Evolutionary conservation across 2,329 filamentous ascomycete genomes (phyloP).

Genomic region (Penicillium sp.): DNA sequence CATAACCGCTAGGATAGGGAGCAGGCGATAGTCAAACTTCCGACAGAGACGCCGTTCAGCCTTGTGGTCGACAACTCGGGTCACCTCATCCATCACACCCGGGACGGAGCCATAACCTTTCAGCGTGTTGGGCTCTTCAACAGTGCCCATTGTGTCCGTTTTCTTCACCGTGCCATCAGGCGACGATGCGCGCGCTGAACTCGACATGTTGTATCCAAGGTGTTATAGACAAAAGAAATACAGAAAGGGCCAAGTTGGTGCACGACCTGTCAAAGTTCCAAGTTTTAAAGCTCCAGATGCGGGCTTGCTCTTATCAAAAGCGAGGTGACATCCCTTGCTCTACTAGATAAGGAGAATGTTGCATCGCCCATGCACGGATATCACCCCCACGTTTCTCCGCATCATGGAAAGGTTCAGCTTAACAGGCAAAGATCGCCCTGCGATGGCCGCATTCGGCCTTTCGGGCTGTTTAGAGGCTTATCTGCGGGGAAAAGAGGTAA

Average conservation of each 20-base stretch:
- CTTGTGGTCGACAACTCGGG: constrained; percentile 43
- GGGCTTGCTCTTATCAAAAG: constrained; percentile 11
- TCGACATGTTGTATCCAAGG: constrained; percentile 5
- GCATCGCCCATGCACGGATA: constrained; percentile 15
- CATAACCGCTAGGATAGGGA: constrained; percentile 61
- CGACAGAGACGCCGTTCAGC: constrained; percentile 53
- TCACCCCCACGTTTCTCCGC: constrained; percentile 29
- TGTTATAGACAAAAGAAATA: not conserved
- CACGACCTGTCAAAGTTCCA: not conserved
- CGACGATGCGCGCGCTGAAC: constrained; percentile 5
- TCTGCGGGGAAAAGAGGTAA: not conserved
- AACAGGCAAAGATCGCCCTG: constrained; percentile 14
- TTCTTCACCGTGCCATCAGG: constrained; percentile 21
- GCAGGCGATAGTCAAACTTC: constrained; percentile 52
- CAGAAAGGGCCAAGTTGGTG: not conserved
- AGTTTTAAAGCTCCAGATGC: not conserved
- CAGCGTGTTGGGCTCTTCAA: constrained; percentile 21
- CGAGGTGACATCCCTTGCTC: constrained; percentile 19
- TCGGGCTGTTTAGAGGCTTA: constrained; percentile 1
- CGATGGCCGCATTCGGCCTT: constrained; percentile 18
- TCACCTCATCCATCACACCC: constrained; percentile 29
- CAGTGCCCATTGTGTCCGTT: constrained; percentile 11
- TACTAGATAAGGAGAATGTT: constrained; percentile 22
- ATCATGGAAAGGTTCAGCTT: constrained; percentile 8
- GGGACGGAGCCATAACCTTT: constrained; percentile 21